Evolutionary conservation across 2,329 filamentous ascomycete genomes (phyloP).

Genomic region (Penicillium crustosum): DNA sequence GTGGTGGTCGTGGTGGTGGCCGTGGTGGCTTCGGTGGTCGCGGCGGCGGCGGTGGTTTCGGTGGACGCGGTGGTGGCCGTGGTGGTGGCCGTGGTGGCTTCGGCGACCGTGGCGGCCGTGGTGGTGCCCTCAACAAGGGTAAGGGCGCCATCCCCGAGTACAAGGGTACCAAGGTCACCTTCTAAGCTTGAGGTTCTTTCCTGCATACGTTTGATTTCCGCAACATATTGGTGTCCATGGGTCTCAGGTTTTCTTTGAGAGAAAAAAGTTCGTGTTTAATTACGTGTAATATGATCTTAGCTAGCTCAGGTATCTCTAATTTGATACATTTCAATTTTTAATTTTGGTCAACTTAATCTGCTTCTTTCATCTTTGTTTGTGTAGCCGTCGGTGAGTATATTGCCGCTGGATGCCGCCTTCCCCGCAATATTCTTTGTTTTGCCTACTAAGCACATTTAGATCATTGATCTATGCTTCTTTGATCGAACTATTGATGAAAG

Average conservation of each 20-base stretch:
- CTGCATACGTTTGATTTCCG: constrained; percentile 16
- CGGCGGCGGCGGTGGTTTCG: constrained; percentile 45
- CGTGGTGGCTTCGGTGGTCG: constrained; percentile 46
- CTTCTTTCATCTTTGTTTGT: background rate
- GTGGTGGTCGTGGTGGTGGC: constrained; percentile 55
- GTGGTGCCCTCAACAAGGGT: constrained; percentile 51
- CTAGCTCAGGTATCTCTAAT: constrained; percentile 18
- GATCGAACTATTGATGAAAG: background rate
- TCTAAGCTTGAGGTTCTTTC: constrained; percentile 43
- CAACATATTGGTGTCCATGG: constrained; percentile 22
- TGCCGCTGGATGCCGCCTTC: constrained; percentile 6
- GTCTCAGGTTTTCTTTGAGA: constrained; percentile 19
- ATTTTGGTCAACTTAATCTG: background rate
- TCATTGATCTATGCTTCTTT: background rate
- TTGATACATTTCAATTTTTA: constrained; percentile 18
- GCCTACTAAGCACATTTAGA: background rate
- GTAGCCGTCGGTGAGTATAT: background rate
- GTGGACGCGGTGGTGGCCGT: constrained; percentile 42
- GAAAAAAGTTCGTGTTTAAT: constrained; percentile 26
- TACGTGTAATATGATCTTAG: constrained; percentile 16
- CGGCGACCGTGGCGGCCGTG: constrained; percentile 50
- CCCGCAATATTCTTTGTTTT: constrained; percentile 14
- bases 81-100: constrained; percentile 50
- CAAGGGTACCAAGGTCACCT: constrained; percentile 77
- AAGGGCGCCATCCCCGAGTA: constrained; percentile 63